Conservation (phyloP, 2,329 filamentous ascomycete species). For the Elsinoe arachidis region DNA sequence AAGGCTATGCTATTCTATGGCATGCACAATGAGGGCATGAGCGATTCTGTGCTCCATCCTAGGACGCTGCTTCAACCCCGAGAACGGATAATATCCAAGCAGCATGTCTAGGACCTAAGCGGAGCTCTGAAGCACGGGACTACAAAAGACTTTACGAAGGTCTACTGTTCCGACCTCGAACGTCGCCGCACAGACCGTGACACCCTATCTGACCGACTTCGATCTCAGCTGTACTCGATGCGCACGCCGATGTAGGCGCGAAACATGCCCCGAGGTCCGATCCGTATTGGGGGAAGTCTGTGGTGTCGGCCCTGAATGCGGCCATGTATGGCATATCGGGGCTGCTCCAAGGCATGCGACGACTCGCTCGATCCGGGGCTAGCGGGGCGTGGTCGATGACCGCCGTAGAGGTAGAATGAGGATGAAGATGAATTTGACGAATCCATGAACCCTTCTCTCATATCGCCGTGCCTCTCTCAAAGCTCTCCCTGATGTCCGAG, state of each 20-base stretch:
- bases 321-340: neutral
- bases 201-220: neutral
- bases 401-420: neutral
- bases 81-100: too few species aligned
- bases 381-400: neutral
- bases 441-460: constrained; percentile 34
- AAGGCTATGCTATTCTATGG: neutral
- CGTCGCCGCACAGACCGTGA: too few species aligned
- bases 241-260: too few species aligned
- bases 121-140: too few species aligned
- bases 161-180: too few species aligned
- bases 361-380: neutral
- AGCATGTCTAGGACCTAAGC: too few species aligned
- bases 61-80: too few species aligned
- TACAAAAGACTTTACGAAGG: too few species aligned
- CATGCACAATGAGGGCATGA: too few species aligned
- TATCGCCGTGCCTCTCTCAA: constrained; percentile 95
- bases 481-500: constrained; percentile 90
- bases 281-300: neutral
- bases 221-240: neutral
- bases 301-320: neutral
- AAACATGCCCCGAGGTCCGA: neutral
- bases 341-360: neutral
- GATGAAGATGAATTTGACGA: neutral
- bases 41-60: too few species aligned